A percentile compares a stretch with the other conserved stretches of the same genome.
These are phyloP conservation scores for Adansonia rubrostipa DNA, from an alignment of 441 rosid species.

Conservation along the genomic window DNA sequence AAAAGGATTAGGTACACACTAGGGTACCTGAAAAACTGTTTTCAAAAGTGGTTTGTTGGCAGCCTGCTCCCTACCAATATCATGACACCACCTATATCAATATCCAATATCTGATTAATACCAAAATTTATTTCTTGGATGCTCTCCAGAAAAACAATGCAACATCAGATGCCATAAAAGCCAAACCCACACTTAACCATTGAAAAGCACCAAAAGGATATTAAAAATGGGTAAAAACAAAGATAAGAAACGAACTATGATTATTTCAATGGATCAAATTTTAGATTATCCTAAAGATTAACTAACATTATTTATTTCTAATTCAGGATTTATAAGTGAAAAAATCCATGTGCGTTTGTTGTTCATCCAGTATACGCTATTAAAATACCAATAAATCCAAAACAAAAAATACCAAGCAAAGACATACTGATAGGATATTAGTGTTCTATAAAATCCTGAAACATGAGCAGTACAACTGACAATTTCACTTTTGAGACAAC, in stretches of 20 bases:
- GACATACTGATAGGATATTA: neutral
- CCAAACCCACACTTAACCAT: neutral
- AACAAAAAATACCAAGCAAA: neutral
- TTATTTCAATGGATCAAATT: neutral
- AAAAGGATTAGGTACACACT: neutral
- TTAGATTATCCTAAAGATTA: constrained; percentile 3
- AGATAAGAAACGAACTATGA: neutral
- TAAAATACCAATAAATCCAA: neutral
- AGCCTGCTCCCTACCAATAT: constrained; percentile 94
- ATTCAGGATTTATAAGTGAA: constrained; percentile 7
- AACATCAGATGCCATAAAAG: neutral
- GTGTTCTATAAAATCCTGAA: neutral
- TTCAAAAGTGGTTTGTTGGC: constrained; percentile 91
- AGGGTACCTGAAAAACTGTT: constrained; percentile 82
- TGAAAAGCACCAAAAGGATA: constrained; percentile 14
- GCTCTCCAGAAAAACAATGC: neutral
- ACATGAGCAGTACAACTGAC: neutral
- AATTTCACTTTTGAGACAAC: neutral
- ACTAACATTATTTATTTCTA: neutral
- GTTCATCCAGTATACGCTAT: neutral
- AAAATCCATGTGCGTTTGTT: neutral
- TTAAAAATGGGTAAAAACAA: neutral
- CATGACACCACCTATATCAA: constrained; percentile 91
- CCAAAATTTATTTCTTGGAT: constrained; percentile 15
- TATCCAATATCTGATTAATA: constrained; percentile 31